Evolutionary conservation across 805 yeast genomes (phyloP), one percentile per base, ranked within the genome.

Genomic region (Yamadazyma paraphyllophila): DNA sequence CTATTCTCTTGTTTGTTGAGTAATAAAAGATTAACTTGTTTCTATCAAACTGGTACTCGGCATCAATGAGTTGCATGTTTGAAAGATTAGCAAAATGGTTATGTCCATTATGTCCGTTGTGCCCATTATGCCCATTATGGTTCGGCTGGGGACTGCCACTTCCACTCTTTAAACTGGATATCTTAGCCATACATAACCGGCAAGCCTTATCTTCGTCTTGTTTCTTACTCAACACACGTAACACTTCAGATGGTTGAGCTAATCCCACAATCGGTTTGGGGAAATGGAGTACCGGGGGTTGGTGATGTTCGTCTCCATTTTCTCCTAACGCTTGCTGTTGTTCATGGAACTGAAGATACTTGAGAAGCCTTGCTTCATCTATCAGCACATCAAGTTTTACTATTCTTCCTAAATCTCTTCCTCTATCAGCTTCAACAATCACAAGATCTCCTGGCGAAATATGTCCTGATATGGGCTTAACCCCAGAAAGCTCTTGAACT

Each of bases 361-460:
- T 84, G 62, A 87, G 65, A 49, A 80, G 64, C 38, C 88, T 73
- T 0, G 92, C 91, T 55, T 82, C 86, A 53, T 81, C 86, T 31
- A 77, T 65, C 3, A 82, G 67, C 24, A 87, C 76, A 54, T 80
- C 74, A 55, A 81, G 65, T 47, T 76, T 73, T 31, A 78, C 77
- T 37, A 87, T 77, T 57, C 77, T 76, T 31, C 95, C 95, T 48
- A 87, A 71, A 63, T 87, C 95, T 31, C 80, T 67, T 31, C 95
- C 95, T 29, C 95, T 70, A 58, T 87, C 95, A 1, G 94, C 95
- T 58, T 87, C 92, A 13, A 86, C 95, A 57, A 86, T 79, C 12
- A 88, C 92, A 56, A 85, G 71, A 58, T 85, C 90, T 16, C 86
- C 86, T 4, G 71, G 63, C 41, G 69, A 65, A 36, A 81, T 62